Evolutionary conservation across 2,329 filamentous ascomycete species (phyloP), one percentile per base, ranked within the genome.

Genomic region (Colletotrichum neosansevieriae): DNA sequence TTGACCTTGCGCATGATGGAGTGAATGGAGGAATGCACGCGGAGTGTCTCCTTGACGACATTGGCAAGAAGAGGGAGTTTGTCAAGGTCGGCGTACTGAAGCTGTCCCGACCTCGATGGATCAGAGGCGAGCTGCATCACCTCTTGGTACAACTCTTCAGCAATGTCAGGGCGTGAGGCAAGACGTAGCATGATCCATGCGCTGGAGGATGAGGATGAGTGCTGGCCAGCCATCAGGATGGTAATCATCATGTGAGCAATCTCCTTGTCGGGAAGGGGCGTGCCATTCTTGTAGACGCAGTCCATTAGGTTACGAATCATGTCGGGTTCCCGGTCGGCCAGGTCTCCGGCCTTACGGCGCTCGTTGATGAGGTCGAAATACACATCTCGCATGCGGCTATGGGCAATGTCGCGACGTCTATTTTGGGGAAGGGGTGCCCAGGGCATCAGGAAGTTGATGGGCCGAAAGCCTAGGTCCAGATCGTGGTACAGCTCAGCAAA

Each of bases 231-330:
- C 93, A 97, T 97, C 70, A 97, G 88, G 17, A 97, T 86, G 7
- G 93, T 93, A 79, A 97, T 97, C 92, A 97, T 95, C 88, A 97
- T 95, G 81, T 96, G 92, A 21, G 94, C 93, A 66, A 97, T 88
- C 79, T 97, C 93, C 74, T 91, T 86, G 76, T 97, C 94, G 15
- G 94, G 91, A 13, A 97, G 85, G 5, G 85, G 84, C 38, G 84
- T 89, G 73, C 93, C 94, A 73, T 95, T 89, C 84, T 97, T 97
- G 87, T 97, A 97, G 21, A 84, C 86, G 74, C 90, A 93, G 73
- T 89, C 89, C 93, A 97, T 96, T 71, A 97, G 83, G 76, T 96
- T 94, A 88, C 92, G 94, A 79, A 97, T 94, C 86, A 97, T 97
- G 79, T 97, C 94, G 57, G 86, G 84, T 69, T 86, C 81, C 61